Percentiles rank a stretch among this genome's conserved stretches.
These are phyloP conservation scores for Raddia guianensis DNA, from an alignment of 176 grass and related monocot species.

Conservation along the genomic window DNA sequence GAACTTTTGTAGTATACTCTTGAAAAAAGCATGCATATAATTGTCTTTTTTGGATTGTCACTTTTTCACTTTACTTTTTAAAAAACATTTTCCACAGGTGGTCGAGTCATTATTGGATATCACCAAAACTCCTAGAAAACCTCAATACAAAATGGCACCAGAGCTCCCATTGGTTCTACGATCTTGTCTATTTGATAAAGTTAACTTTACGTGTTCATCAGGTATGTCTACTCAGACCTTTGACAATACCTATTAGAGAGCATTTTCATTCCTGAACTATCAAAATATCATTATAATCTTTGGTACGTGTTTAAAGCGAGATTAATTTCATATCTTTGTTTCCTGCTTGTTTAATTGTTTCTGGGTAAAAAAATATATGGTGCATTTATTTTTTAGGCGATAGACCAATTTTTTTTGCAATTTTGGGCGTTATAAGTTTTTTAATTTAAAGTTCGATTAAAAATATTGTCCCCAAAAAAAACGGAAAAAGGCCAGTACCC, in stretches of 20 bases:
- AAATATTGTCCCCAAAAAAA: too few relatives aligned
- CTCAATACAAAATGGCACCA: conserved; percentile 92
- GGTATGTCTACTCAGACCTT: conserved; percentile 47
- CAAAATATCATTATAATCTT: not conserved
- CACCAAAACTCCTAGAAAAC: conserved; percentile 67
- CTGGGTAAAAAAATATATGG: not conserved
- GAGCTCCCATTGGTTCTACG: conserved; percentile 81
- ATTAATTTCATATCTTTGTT: not conserved
- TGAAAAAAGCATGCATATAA: conserved; percentile 7
- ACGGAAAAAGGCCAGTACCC: too few relatives aligned
- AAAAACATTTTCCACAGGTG: conserved; percentile 46
- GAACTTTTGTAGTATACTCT: conserved; percentile 1
- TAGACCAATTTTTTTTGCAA: too few relatives aligned
- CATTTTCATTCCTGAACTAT: conserved; percentile 7
- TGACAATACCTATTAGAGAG: conserved; percentile 14
- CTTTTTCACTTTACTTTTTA: conserved; percentile 23
- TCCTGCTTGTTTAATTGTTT: not conserved
- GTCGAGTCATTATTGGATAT: conserved; percentile 85
- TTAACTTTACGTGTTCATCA: conserved; percentile 79
- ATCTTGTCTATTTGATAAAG: conserved; percentile 74
- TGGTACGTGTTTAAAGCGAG: not conserved
- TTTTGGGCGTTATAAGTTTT: too few relatives aligned
- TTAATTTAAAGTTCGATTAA: too few relatives aligned
- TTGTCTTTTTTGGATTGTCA: conserved; percentile 37
- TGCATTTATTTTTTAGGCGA: too few relatives aligned